A percentile compares a stretch with the other conserved stretches of the same genome.
These are phyloP conservation scores for Coemansia guatemalensis DNA, from an alignment of 192 early-diverging fungal genomes.

Conservation along the genomic window DNA sequence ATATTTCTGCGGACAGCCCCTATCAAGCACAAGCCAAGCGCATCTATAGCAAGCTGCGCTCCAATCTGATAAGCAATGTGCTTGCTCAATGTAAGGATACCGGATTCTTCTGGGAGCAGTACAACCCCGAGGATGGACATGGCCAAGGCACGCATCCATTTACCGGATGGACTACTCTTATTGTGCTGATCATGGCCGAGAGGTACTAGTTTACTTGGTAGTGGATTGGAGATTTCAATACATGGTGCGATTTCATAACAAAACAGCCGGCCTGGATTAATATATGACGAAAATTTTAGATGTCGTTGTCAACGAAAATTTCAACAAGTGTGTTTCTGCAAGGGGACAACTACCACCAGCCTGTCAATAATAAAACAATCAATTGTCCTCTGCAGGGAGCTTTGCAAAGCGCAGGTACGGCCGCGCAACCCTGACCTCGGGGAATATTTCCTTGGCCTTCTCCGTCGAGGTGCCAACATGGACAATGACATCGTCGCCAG, in stretches of 20 bases:
- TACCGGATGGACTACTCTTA: slow-evolving; percentile 89
- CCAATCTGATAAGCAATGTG: slow-evolving; percentile 75
- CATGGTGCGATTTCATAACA: no score
- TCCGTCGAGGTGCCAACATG: slow-evolving; percentile 80
- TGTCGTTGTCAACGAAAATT: no score
- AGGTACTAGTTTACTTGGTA: slow-evolving; percentile 48
- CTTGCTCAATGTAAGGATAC: slow-evolving; percentile 72
- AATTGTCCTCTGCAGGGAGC: slow-evolving; percentile 22
- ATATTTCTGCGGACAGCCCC: slow-evolving; percentile 60
- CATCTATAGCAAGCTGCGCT: slow-evolving; percentile 74
- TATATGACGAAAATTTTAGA: no score
- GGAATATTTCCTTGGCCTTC: slow-evolving; percentile 84
- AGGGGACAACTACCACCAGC: no score
- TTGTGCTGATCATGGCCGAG: slow-evolving; percentile 85
- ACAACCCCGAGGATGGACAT: slow-evolving; percentile 68
- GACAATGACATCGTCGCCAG: slow-evolving; percentile 87
- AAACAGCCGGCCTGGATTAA: no score
- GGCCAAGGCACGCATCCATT: slow-evolving; percentile 90
- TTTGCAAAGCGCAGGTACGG: slow-evolving; percentile 78
- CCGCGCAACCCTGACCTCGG: slow-evolving; percentile 73
- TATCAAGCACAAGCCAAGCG: slow-evolving; percentile 64
- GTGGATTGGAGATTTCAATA: no score
- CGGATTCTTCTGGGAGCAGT: slow-evolving; percentile 93
- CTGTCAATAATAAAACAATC: no score
- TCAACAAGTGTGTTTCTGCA: no score